phyloP scores from a whole-genome alignment of 192 early-diverging fungal species.

The Spizellomyces sp. region DNA sequence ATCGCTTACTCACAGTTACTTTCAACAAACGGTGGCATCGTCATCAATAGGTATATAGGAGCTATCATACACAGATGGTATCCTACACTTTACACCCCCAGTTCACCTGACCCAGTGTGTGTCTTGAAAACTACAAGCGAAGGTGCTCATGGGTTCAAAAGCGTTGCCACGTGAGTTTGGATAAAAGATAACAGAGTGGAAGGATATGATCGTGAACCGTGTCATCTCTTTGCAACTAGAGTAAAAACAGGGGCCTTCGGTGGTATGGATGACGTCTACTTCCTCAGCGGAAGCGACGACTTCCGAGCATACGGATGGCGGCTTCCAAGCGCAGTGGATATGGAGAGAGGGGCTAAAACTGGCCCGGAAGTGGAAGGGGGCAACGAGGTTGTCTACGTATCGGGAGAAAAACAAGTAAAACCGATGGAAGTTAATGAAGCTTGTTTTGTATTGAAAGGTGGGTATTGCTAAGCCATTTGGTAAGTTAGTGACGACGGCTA shows the following conservation, averaged over 20 bases:
- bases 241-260: conserved; percentile 16
- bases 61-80: conserved; percentile 27
- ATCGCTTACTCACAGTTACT: too few relatives aligned
- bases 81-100: conserved; percentile 19
- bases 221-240: not conserved
- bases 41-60: conserved; percentile 5
- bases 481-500: not conserved
- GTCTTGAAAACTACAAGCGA: conserved; percentile 19
- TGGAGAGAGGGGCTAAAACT: not conserved
- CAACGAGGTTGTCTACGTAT: not conserved
- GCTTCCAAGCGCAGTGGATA: conserved; percentile 5
- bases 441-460: conserved; percentile 13
- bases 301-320: conserved; percentile 22
- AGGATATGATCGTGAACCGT: not conserved
- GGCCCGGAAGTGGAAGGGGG: not conserved
- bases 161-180: conserved; percentile 16
- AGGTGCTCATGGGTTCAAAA: conserved; percentile 5
- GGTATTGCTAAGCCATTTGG: not conserved
- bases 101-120: conserved; percentile 14
- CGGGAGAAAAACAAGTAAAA: not conserved
- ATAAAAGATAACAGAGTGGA: too few relatives aligned
- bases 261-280: conserved; percentile 4
- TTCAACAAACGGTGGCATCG: too few relatives aligned
- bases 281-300: conserved; percentile 20
- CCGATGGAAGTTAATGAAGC: conserved; percentile 13